Percentiles rank a stretch among this genome's conserved stretches.
Conservation (phyloP, 257 asterid genomes). For the Solanum appendiculatum region DNA sequence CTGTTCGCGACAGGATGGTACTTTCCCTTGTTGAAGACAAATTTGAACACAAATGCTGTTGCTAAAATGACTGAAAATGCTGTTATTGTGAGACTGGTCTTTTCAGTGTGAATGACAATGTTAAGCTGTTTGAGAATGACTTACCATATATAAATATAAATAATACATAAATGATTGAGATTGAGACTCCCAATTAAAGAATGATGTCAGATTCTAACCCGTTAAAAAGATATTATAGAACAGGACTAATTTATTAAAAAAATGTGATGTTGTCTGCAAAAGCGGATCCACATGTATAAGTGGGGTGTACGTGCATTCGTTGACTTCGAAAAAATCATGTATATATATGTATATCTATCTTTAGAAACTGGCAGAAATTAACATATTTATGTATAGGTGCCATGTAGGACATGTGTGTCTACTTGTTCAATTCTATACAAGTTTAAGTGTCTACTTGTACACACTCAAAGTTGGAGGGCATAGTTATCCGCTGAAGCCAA, state of each 20-base stretch:
- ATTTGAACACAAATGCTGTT: background rate
- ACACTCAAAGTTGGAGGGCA: too few species aligned
- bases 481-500: too few species aligned
- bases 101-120: background rate
- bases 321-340: too few species aligned
- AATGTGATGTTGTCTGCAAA: background rate
- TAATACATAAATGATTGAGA: background rate
- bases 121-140: background rate
- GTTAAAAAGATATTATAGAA: background rate
- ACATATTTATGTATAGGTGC: too few species aligned
- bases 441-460: too few species aligned
- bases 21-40: conserved; percentile 6
- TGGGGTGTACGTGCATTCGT: too few species aligned
- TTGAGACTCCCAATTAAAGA: background rate
- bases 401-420: too few species aligned
- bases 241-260: background rate
- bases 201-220: background rate
- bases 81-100: background rate
- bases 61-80: conserved; percentile 12
- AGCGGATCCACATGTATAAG: too few species aligned
- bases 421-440: too few species aligned
- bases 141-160: too few species aligned
- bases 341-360: too few species aligned
- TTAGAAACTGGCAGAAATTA: too few species aligned
- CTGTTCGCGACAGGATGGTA: conserved; percentile 58